Evolutionary conservation across 768 basidiomycete species (phyloP).

Genomic region (Boletus pseudopeckii): DNA sequence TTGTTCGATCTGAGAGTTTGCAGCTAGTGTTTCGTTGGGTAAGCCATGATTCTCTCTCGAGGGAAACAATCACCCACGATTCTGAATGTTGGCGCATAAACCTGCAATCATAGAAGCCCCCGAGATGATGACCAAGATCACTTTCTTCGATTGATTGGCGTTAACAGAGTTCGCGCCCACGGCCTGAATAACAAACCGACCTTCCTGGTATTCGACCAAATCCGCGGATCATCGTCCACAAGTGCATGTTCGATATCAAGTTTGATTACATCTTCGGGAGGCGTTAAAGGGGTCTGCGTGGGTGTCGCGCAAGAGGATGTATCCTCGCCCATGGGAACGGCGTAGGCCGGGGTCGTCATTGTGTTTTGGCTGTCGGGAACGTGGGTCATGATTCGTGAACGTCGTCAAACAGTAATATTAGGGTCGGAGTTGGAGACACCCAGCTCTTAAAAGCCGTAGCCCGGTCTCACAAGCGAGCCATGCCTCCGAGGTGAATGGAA

Average conservation of each 20-base stretch:
- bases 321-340: not conserved
- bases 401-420: not conserved
- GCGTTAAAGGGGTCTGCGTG: not conserved
- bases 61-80: slow-evolving; percentile 18
- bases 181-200: slow-evolving; percentile 27
- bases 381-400: slow-evolving; percentile 4
- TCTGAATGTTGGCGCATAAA: slow-evolving; percentile 27
- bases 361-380: not conserved
- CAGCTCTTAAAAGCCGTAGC: slow-evolving; percentile 4
- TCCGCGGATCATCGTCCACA: slow-evolving; percentile 61
- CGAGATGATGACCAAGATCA: slow-evolving; percentile 22
- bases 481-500: not conserved
- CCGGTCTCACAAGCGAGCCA: not conserved
- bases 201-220: slow-evolving; percentile 57
- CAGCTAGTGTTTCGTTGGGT: slow-evolving; percentile 41
- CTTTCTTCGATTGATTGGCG: slow-evolving; percentile 8
- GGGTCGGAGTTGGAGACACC: not conserved
- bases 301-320: not conserved
- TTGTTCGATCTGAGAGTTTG: slow-evolving; percentile 59
- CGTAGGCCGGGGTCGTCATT: not conserved
- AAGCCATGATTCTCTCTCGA: not conserved
- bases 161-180: not conserved
- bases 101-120: slow-evolving; percentile 32
- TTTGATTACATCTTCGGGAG: slow-evolving; percentile 1
- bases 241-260: slow-evolving; percentile 37